Conservation (phyloP, 2,329 filamentous ascomycete species). For the Clonostachys rhizophaga region DNA sequence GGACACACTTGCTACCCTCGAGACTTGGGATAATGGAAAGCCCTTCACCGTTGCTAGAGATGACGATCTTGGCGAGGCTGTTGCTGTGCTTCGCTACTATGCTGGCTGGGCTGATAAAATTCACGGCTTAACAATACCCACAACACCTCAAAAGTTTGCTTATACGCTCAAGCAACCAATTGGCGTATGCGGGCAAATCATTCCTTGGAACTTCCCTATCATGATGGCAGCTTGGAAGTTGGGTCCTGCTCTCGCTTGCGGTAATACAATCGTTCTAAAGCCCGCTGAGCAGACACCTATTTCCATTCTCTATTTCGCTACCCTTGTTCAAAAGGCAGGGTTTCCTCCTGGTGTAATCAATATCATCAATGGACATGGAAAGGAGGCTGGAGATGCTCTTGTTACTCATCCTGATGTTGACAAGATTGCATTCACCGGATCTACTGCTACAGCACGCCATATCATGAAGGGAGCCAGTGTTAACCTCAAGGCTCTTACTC, state of each 20-base stretch:
- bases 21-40: conserved; percentile 88
- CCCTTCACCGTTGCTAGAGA: conserved; percentile 68
- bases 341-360: conserved; percentile 72
- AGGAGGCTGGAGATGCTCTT: conserved; percentile 67
- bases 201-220: conserved; percentile 79
- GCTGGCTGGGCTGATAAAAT: conserved; percentile 92
- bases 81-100: conserved; percentile 66
- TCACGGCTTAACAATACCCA: conserved; percentile 73
- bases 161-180: conserved; percentile 75
- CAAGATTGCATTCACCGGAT: conserved; percentile 76
- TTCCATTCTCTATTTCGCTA: conserved; percentile 57
- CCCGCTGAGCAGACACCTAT: conserved; percentile 70
- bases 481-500: conserved; percentile 73
- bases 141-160: conserved; percentile 70
- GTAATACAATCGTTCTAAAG: conserved; percentile 67
- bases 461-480: conserved; percentile 72
- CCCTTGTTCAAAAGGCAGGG: conserved; percentile 65
- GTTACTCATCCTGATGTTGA: conserved; percentile 69
- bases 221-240: conserved; percentile 78
- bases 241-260: conserved; percentile 62
- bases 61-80: conserved; percentile 61
- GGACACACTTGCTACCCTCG: conserved; percentile 73
- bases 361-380: conserved; percentile 70
- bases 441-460: conserved; percentile 61
- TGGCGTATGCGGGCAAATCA: conserved; percentile 75